A percentile compares a stretch with the other conserved stretches of the same genome.
These are phyloP conservation scores for Jaenimonas drosophilae DNA, from an alignment of 208 protist genomes.

Conservation along the genomic window DNA sequence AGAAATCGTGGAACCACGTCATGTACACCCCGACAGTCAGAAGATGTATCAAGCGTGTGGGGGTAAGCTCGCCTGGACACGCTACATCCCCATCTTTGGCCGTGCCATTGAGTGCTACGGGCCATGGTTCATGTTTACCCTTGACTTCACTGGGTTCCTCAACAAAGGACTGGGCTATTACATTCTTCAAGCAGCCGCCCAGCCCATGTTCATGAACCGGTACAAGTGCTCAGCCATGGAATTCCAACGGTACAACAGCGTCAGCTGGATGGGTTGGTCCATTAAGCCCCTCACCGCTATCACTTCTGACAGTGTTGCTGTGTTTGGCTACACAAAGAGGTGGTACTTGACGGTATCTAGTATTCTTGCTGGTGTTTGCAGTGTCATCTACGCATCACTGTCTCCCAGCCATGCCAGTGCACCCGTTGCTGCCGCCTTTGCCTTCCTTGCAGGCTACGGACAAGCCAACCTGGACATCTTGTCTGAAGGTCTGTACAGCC, in stretches of 20 bases:
- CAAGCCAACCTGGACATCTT: constrained; percentile 38
- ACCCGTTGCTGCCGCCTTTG: constrained; percentile 11
- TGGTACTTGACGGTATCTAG: constrained; percentile 14
- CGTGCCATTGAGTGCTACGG: constrained; percentile 15
- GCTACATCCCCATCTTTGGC: constrained; percentile 16
- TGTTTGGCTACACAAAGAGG: constrained; percentile 25
- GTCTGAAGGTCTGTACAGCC: constrained; percentile 43
- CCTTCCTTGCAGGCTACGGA: constrained; percentile 26
- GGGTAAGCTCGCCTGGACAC: constrained; percentile 5
- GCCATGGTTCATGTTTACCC: constrained; percentile 10
- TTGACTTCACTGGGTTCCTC: constrained; percentile 10
- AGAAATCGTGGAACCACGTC: neutral
- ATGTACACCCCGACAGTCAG: neutral
- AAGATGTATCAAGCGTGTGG: constrained; percentile 3
- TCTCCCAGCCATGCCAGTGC: constrained; percentile 16
- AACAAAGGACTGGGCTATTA: constrained; percentile 19
- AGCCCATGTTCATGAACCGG: constrained; percentile 21
- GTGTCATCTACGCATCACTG: constrained; percentile 20
- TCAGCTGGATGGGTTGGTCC: constrained; percentile 13
- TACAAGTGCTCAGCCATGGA: constrained; percentile 3
- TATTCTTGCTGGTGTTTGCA: constrained; percentile 10
- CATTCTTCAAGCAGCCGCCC: constrained; percentile 10
- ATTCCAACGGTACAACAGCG: constrained; percentile 16
- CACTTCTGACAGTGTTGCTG: constrained; percentile 14
- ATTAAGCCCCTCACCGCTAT: constrained; percentile 23